These are phyloP conservation scores for Heimioporus punctisporus DNA, from an alignment of 1,284 basidiomycete genomes.

Conservation along the genomic window DNA sequence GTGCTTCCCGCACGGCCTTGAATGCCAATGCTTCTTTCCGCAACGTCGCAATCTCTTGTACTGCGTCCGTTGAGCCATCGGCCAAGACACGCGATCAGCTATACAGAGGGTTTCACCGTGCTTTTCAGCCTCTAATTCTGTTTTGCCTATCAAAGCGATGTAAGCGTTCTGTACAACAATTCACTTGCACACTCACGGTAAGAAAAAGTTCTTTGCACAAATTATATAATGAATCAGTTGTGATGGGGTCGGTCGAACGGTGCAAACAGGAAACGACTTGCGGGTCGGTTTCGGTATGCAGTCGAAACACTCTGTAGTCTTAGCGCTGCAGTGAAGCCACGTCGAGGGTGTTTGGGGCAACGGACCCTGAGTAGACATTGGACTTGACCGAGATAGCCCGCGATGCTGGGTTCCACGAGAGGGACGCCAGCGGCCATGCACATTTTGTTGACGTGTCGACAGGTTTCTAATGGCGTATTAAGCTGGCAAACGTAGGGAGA, in stretches of 20 bases:
- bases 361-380: conserved; percentile 74
- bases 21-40: conserved; percentile 87
- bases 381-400: conserved; percentile 92
- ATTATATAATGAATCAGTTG: conserved; percentile 99
- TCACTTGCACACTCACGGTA: conserved; percentile 62
- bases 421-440: conserved; percentile 93
- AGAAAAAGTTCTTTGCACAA: conserved; percentile 99
- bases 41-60: background rate
- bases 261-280: conserved; percentile 98
- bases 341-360: background rate
- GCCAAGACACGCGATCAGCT: conserved; percentile 60
- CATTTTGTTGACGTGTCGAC: conserved; percentile 96
- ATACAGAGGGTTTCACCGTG: conserved; percentile 71
- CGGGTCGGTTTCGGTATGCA: conserved; percentile 90
- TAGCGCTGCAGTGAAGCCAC: conserved; percentile 31
- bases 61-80: conserved; percentile 77
- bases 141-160: conserved; percentile 60
- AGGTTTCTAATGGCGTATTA: conserved; percentile 70
- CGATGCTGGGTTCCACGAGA: conserved; percentile 95
- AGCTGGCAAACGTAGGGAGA: too few species aligned
- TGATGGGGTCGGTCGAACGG: conserved; percentile 96
- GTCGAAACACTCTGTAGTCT: conserved; percentile 94
- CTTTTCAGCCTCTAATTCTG: conserved; percentile 84
- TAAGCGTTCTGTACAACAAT: background rate
- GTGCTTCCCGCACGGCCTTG: conserved; percentile 70